Evolutionary conservation across 768 basidiomycete species (phyloP).

Genomic region (Pisolithus albus): DNA sequence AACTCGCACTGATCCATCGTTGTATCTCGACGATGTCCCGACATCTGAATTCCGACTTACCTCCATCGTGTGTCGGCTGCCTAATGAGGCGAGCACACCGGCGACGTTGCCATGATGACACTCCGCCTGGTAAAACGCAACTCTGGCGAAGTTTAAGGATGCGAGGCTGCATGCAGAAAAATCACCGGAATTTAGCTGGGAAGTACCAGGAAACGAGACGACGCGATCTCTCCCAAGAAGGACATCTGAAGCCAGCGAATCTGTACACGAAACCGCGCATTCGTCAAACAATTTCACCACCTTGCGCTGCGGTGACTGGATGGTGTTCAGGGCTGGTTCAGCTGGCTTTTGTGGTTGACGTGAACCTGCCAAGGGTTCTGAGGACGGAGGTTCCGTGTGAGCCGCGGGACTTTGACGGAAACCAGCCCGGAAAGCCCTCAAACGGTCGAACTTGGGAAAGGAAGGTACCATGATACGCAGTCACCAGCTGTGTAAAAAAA

Average conservation of each 20-base stretch:
- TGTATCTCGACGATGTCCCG: not conserved
- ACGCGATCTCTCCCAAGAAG: conserved; percentile 27
- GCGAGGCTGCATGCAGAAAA: conserved; percentile 53
- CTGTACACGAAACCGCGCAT: not conserved
- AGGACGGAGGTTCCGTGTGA: not conserved
- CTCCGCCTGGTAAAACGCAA: conserved; percentile 8
- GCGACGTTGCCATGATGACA: not conserved
- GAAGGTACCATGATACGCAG: not conserved
- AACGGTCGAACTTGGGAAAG: not conserved
- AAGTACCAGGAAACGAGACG: conserved; percentile 37
- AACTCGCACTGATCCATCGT: not conserved
- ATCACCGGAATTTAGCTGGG: conserved; percentile 38
- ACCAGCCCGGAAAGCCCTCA: not conserved
- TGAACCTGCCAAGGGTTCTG: not conserved
- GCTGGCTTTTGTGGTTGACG: not conserved
- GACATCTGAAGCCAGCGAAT: not conserved
- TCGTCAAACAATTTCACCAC: not conserved
- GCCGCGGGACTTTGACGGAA: not conserved
- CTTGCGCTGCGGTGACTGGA: not conserved
- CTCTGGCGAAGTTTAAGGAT: conserved; percentile 47
- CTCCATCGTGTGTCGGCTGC: not conserved
- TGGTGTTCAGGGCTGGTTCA: not conserved
- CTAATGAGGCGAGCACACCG: not conserved
- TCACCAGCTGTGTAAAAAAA: not conserved
- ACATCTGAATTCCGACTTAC: not conserved